These are phyloP conservation scores for Pythium volutum DNA, from an alignment of 352 stramenopile genomes.

Conservation along the genomic window DNA sequence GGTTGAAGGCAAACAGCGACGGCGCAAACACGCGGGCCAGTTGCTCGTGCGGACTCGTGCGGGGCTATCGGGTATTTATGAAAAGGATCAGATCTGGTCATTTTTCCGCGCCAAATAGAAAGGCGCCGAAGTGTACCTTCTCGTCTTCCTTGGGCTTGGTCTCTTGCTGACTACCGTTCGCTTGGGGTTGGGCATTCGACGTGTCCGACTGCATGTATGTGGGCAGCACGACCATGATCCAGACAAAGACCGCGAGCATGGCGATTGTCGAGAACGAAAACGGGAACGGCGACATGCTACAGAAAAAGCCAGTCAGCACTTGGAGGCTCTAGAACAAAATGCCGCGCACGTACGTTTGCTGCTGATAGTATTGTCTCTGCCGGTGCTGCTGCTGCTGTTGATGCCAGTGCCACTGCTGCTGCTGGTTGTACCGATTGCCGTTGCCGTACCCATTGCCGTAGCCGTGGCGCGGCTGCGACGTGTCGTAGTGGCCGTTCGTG, in stretches of 20 bases:
- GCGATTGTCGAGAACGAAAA: conserved; percentile 45
- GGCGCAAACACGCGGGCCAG: conserved; percentile 68
- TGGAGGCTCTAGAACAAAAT: not conserved
- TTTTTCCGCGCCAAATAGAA: no score
- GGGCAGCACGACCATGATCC: conserved; percentile 43
- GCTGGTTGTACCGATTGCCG: conserved; percentile 30
- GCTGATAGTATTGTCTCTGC: conserved; percentile 4
- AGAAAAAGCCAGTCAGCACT: not conserved
- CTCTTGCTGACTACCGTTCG: not conserved
- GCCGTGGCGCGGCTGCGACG: not conserved
- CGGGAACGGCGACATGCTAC: conserved; percentile 33
- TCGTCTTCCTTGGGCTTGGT: conserved; percentile 3
- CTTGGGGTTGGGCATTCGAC: not conserved
- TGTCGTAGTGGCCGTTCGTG: conserved; percentile 26
- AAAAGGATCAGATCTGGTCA: not conserved
- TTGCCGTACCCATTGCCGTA: conserved; percentile 21
- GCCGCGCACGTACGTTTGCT: conserved; percentile 4
- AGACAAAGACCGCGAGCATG: conserved; percentile 36
- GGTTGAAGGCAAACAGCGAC: conserved; percentile 65
- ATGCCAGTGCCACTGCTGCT: conserved; percentile 46
- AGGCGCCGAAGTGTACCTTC: no score
- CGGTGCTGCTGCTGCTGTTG: conserved; percentile 38
- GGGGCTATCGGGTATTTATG: not conserved
- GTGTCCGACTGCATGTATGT: conserved; percentile 20
- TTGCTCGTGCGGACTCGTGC: conserved; percentile 34